Conservation (phyloP, 2,329 filamentous ascomycete genomes). For the Pseudocercospora fuligena region DNA sequence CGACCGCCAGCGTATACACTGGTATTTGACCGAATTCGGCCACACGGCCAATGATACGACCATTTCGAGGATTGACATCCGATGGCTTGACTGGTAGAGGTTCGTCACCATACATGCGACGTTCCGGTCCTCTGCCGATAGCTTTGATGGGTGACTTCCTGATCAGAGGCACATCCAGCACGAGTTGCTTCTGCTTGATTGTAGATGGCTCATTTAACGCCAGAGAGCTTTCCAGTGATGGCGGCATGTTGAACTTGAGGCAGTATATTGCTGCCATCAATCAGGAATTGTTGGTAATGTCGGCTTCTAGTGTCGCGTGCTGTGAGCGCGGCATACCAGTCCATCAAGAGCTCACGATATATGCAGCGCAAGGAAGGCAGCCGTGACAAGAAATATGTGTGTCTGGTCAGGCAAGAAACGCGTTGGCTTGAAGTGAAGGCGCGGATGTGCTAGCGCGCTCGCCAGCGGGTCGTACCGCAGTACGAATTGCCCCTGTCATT, state of each 20-base stretch:
- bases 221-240: constrained; percentile 10
- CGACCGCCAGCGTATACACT: constrained; percentile 38
- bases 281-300: background rate
- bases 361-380: background rate
- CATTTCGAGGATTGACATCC: constrained; percentile 34
- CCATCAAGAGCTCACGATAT: background rate
- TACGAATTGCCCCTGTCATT: background rate
- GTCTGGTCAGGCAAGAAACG: background rate
- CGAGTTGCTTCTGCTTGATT: background rate
- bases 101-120: constrained; percentile 24
- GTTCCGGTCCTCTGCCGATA: constrained; percentile 13
- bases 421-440: background rate
- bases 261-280: background rate
- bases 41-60: constrained; percentile 35
- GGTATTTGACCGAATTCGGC: constrained; percentile 24
- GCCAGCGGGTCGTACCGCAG: background rate
- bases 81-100: constrained; percentile 36
- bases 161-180: background rate
- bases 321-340: background rate
- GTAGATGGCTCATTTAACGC: background rate
- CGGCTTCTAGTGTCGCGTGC: background rate
- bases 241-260: background rate
- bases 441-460: background rate
- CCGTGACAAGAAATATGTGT: background rate
- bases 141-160: background rate